Evolutionary conservation across 1,284 basidiomycete species (phyloP).

Genomic region (Erythrobasidium hasegawianum): DNA sequence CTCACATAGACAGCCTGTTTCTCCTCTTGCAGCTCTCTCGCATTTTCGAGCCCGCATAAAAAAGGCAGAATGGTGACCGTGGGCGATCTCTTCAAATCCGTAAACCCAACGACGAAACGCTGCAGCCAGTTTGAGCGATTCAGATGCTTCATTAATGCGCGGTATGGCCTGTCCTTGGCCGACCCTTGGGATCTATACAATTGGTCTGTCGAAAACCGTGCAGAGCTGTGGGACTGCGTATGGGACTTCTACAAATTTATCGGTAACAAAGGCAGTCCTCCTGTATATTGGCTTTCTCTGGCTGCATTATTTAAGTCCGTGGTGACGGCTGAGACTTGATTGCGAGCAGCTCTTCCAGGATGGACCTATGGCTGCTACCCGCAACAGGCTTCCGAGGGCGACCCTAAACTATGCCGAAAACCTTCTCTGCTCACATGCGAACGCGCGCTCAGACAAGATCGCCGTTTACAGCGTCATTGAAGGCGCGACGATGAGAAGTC

Average conservation of each 20-base stretch:
- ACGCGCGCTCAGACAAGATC: constrained; percentile 56
- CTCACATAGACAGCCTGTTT: too few relatives aligned
- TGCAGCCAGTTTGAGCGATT: constrained; percentile 33
- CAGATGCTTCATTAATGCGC: constrained; percentile 36
- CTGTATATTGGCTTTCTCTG: background rate
- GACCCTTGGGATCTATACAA: constrained; percentile 39
- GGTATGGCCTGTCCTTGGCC: constrained; percentile 9
- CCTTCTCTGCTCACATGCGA: constrained; percentile 55
- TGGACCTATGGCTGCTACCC: constrained; percentile 63
- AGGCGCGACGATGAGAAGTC: background rate
- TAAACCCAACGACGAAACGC: too few relatives aligned
- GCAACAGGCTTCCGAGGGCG: constrained; percentile 67
- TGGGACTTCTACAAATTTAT: constrained; percentile 38
- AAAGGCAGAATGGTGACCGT: too few relatives aligned
- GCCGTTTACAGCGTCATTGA: constrained; percentile 57
- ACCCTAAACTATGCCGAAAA: constrained; percentile 82
- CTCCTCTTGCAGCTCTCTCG: too few relatives aligned
- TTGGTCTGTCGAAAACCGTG: constrained; percentile 19
- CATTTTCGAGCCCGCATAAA: too few relatives aligned
- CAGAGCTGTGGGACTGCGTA: constrained; percentile 35
- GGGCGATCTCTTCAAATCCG: too few relatives aligned
- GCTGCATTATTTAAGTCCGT: too few relatives aligned
- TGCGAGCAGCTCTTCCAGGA: constrained; percentile 56
- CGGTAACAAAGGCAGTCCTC: constrained; percentile 30
- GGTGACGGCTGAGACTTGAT: constrained; percentile 16